phyloP scores from a whole-genome alignment of 768 basidiomycete genomes.

The Termitomyces sp. region DNA sequence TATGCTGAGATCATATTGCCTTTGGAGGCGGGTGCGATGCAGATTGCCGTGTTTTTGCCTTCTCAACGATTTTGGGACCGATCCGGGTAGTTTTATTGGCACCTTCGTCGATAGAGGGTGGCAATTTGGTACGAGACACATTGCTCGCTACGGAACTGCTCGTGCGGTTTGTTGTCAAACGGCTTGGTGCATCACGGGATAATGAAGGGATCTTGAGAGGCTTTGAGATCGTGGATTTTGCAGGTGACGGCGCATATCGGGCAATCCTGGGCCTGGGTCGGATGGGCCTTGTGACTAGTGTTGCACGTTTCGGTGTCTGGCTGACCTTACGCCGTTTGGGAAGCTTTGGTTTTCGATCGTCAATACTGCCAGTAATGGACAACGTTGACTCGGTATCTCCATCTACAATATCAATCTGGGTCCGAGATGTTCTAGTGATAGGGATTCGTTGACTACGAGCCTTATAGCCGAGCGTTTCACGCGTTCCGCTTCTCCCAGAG shows the following conservation, averaged over 20 bases:
- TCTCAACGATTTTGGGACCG: background rate
- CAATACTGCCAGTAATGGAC: conserved; percentile 12
- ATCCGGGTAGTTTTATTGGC: background rate
- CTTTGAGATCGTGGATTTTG: conserved; percentile 7
- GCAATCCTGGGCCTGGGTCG: conserved; percentile 12
- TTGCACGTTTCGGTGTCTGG: conserved; percentile 11
- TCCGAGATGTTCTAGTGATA: background rate
- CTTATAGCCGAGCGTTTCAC: background rate
- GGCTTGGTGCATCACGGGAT: conserved; percentile 2
- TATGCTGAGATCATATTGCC: conserved; percentile 1
- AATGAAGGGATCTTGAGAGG: conserved; percentile 6
- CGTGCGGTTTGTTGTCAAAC: background rate
- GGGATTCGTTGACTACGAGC: background rate
- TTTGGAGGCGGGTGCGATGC: background rate
- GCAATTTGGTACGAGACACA: conserved; percentile 1
- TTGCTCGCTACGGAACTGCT: background rate
- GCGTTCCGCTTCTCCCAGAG: background rate
- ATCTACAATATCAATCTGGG: background rate
- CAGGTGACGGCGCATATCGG: conserved; percentile 4
- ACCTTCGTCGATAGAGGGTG: background rate
- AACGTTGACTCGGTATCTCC: conserved; percentile 10
- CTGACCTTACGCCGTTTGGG: conserved; percentile 29
- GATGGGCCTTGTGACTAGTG: conserved; percentile 9
- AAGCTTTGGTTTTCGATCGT: conserved; percentile 18
- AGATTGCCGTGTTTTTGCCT: background rate